These are phyloP conservation scores for Dothideomycetes sp. DNA, from an alignment of 2,329 filamentous ascomycete genomes.

Conservation along the genomic window DNA sequence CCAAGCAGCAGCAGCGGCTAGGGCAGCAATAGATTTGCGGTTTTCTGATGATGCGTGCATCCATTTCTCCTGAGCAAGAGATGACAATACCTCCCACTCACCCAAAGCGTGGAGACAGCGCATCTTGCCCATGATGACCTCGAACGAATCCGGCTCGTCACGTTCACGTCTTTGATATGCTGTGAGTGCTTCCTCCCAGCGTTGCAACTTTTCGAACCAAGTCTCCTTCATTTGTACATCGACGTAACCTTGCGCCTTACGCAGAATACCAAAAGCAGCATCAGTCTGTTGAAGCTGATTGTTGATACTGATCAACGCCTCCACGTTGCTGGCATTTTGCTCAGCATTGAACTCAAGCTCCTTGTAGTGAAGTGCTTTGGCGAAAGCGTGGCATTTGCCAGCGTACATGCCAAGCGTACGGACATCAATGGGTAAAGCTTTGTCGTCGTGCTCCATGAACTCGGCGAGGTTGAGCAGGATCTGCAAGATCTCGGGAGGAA, in stretches of 20 bases:
- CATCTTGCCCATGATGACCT: conserved; percentile 99
- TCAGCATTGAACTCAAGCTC: conserved; percentile 97
- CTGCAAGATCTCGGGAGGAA: conserved; percentile 89
- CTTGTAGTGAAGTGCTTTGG: conserved; percentile 97
- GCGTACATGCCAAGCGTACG: conserved; percentile 88
- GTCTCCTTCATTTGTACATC: conserved; percentile 96
- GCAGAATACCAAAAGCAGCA: conserved; percentile 92
- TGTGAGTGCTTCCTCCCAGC: conserved; percentile 92
- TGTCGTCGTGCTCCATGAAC: conserved; percentile 99
- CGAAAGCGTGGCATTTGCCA: conserved; percentile 93
- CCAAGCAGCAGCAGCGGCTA: conserved; percentile 94
- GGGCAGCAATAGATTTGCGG: conserved; percentile 79
- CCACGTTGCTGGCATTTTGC: conserved; percentile 88
- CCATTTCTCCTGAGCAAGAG: conserved; percentile 88
- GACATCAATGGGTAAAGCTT: conserved; percentile 95
- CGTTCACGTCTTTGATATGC: conserved; percentile 86
- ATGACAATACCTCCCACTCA: conserved; percentile 91
- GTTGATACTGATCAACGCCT: conserved; percentile 97
- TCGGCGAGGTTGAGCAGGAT: conserved; percentile 92
- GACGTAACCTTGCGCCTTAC: conserved; percentile 89
- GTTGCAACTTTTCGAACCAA: conserved; percentile 97
- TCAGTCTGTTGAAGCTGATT: conserved; percentile 99
- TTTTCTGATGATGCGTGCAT: conserved; percentile 79
- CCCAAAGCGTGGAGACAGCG: conserved; percentile 91
- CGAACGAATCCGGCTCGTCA: conserved; percentile 61